These are phyloP conservation scores for Tolypocladium cylindrosporum DNA, from an alignment of 2,329 filamentous ascomycete genomes.

Conservation along the genomic window DNA sequence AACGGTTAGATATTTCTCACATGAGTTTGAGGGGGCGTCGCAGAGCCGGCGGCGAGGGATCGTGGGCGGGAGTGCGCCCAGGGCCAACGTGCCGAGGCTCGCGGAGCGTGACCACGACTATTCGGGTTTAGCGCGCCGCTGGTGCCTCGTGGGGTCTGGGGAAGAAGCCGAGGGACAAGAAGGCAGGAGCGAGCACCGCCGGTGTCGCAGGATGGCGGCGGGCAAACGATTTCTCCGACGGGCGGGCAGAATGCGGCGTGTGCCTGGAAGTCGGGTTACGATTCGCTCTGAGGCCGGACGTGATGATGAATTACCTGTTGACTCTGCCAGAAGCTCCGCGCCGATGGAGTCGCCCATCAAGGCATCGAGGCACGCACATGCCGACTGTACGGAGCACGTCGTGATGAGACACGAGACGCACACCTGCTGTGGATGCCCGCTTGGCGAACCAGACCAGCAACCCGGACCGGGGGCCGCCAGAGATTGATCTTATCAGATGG, in stretches of 20 bases:
- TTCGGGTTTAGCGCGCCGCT: not conserved
- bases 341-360: not conserved
- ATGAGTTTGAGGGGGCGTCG: conserved; percentile 2
- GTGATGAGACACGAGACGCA: not conserved
- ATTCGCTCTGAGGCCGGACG: not conserved
- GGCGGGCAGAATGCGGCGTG: not conserved
- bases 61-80: not conserved
- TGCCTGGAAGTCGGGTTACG: not conserved
- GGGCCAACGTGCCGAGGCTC: conserved; percentile 2
- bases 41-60: not conserved
- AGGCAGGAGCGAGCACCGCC: not conserved
- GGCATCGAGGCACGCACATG: not conserved
- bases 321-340: not conserved
- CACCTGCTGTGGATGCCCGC: too few species aligned
- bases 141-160: not conserved
- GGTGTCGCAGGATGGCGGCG: not conserved
- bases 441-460: too few species aligned
- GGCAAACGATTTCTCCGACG: conserved; percentile 1
- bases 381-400: not conserved
- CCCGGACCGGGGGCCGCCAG: not conserved
- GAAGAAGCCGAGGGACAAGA: conserved; percentile 5
- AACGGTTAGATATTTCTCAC: not conserved
- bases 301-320: too few species aligned
- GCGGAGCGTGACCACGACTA: not conserved
- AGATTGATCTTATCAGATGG: conserved; percentile 1